phyloP scores from a whole-genome alignment of 2,329 filamentous ascomycete genomes.

The Aspergillus terreus region DNA sequence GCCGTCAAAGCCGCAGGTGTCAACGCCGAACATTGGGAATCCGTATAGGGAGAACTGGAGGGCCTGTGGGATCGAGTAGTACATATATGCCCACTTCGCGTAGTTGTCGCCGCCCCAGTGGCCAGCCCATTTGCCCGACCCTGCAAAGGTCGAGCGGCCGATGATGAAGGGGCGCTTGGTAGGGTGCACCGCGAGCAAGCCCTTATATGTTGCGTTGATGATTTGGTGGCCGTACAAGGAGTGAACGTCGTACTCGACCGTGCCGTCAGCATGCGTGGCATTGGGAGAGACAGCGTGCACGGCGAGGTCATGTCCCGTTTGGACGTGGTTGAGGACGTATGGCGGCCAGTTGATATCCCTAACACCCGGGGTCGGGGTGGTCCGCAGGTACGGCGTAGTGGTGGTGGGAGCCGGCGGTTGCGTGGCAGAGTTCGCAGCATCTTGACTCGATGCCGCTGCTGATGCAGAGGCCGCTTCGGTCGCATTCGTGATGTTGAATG shows the following conservation, averaged over 20 bases:
- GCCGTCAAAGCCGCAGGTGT: slow-evolving; percentile 67
- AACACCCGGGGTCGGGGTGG: slow-evolving; percentile 58
- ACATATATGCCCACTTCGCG: slow-evolving; percentile 69
- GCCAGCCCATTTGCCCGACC: slow-evolving; percentile 69
- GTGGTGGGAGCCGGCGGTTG: slow-evolving; percentile 21
- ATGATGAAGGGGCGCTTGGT: slow-evolving; percentile 78
- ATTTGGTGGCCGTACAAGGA: slow-evolving; percentile 75
- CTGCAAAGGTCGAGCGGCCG: slow-evolving; percentile 75
- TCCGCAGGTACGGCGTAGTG: slow-evolving; percentile 51
- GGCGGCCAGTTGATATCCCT: slow-evolving; percentile 70
- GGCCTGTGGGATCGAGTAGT: slow-evolving; percentile 72
- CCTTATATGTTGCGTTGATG: slow-evolving; percentile 71
- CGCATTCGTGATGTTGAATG: slow-evolving; percentile 64
- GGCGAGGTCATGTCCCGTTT: slow-evolving; percentile 61
- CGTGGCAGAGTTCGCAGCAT: slow-evolving; percentile 27
- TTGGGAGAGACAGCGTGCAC: slow-evolving; percentile 73
- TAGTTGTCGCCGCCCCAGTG: slow-evolving; percentile 81
- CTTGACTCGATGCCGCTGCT: slow-evolving; percentile 52
- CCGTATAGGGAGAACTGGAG: slow-evolving; percentile 71
- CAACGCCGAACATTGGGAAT: slow-evolving; percentile 72
- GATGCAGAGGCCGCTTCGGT: slow-evolving; percentile 63
- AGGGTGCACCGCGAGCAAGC: slow-evolving; percentile 61
- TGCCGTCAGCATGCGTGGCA: slow-evolving; percentile 70
- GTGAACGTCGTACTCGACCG: slow-evolving; percentile 77
- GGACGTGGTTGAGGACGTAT: slow-evolving; percentile 70